Evolutionary conservation across 345 rosid species (phyloP).

Genomic region (Populus tremula): DNA sequence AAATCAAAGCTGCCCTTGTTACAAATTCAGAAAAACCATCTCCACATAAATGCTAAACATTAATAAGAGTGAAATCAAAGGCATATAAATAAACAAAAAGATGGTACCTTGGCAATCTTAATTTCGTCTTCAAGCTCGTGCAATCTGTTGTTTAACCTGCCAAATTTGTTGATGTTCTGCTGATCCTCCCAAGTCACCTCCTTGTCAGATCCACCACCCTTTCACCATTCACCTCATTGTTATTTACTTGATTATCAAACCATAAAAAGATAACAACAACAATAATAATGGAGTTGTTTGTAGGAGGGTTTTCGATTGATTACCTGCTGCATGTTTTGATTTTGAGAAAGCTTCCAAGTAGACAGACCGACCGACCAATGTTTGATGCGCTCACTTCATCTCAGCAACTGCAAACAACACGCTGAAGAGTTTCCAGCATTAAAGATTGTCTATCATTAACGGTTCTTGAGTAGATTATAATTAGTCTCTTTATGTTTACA

Average conservation of each 20-base stretch:
- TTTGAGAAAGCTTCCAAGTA: background rate
- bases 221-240: slow-evolving; percentile 11
- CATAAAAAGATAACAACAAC: background rate
- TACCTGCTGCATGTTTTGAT: background rate
- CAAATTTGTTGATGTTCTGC: slow-evolving; percentile 84
- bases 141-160: slow-evolving; percentile 74
- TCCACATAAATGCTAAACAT: background rate
- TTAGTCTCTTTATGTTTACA: background rate
- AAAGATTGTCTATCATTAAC: background rate
- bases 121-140: slow-evolving; percentile 89
- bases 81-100: background rate
- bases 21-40: background rate
- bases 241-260: background rate
- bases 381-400: background rate
- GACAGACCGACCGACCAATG: background rate
- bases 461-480: too few relatives aligned
- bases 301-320: background rate
- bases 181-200: slow-evolving; percentile 98
- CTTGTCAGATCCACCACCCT: slow-evolving; percentile 80
- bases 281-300: background rate
- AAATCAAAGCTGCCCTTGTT: background rate
- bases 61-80: background rate
- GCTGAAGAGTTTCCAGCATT: background rate
- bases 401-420: background rate
- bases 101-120: slow-evolving; percentile 65